Evolutionary conservation across 306 rosid genomes (phyloP).

Genomic region (Malus sylvestris): DNA sequence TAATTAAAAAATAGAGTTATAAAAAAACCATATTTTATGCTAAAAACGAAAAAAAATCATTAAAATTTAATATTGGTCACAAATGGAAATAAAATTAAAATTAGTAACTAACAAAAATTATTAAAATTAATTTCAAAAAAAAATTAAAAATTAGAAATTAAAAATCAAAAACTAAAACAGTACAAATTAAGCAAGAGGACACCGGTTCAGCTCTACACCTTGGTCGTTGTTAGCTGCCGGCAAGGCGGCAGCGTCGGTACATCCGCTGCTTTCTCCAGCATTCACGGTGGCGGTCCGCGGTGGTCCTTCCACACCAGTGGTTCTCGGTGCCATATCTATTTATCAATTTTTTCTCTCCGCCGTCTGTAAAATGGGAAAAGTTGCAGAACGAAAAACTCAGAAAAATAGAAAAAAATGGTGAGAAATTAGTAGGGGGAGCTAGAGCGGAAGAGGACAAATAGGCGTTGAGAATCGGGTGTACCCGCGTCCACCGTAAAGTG

Average conservation of each 20-base stretch:
- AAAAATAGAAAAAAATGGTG: background rate
- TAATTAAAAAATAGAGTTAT: background rate
- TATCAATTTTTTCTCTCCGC: background rate
- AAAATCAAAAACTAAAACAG: background rate
- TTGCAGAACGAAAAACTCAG: background rate
- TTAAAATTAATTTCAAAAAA: background rate
- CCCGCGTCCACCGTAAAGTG: background rate
- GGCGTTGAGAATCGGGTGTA: conserved; percentile 10
- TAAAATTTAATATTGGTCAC: background rate
- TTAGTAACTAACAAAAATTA: background rate
- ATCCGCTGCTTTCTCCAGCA: background rate
- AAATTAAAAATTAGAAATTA: background rate
- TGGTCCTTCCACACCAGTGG: background rate
- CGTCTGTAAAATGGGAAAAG: background rate
- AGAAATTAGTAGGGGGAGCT: background rate
- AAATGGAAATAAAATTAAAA: background rate
- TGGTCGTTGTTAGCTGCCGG: background rate
- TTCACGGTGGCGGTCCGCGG: background rate
- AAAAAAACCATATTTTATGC: background rate
- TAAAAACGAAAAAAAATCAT: background rate
- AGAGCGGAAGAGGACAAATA: background rate
- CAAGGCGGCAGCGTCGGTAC: background rate
- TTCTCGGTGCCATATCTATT: background rate
- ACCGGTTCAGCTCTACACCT: background rate
- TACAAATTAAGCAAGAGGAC: background rate